Conservation (phyloP, 2,329 filamentous ascomycete species). For the Stylonectria norvegica region DNA sequence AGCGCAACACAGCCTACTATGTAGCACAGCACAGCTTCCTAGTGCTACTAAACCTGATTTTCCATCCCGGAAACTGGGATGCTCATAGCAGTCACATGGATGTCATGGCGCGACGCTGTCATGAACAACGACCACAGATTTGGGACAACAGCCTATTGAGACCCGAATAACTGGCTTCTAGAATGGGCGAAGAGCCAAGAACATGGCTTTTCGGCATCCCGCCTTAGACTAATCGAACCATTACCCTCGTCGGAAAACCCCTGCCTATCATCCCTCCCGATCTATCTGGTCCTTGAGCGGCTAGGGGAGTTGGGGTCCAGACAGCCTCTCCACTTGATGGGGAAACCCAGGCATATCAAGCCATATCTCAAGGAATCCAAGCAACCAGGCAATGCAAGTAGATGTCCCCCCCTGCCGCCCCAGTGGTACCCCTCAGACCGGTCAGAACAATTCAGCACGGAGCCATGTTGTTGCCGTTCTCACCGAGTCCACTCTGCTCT, state of each 20-base stretch:
- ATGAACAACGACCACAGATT: no score
- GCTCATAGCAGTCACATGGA: not conserved
- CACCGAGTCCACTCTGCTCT: conserved; percentile 41
- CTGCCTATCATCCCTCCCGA: not conserved
- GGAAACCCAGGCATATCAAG: conserved; percentile 25
- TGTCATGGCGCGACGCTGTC: not conserved
- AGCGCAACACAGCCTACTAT: no score
- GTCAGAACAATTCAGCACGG: conserved; percentile 41
- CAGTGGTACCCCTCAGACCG: conserved; percentile 41
- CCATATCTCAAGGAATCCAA: conserved; percentile 8
- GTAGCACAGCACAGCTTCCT: not conserved
- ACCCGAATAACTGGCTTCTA: no score
- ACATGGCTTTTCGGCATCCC: no score
- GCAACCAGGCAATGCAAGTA: not conserved
- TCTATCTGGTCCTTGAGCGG: conserved; percentile 8
- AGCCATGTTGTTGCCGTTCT: conserved; percentile 35
- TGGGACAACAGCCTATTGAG: no score
- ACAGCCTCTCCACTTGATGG: conserved; percentile 24
- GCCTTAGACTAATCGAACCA: conserved; percentile 14
- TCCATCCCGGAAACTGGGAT: not conserved
- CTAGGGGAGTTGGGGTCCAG: no score
- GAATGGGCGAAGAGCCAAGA: no score
- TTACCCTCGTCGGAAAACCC: no score
- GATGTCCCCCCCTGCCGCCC: not conserved
- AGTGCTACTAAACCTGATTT: not conserved